These are phyloP conservation scores for Pseudogymnoascus sp. DNA, from an alignment of 2,329 filamentous ascomycete genomes.

Conservation along the genomic window DNA sequence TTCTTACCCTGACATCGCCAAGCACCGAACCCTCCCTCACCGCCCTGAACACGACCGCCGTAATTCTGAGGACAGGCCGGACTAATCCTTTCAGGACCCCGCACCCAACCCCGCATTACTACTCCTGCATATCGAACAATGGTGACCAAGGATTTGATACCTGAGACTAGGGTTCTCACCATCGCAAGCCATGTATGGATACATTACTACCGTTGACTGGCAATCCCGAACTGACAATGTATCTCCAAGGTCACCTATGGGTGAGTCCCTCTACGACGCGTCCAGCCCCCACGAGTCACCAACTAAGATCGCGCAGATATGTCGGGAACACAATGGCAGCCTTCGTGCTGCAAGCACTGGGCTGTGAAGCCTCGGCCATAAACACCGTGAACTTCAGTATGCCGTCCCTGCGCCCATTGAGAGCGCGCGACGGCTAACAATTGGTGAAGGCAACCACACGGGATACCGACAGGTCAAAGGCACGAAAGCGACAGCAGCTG, in stretches of 20 bases:
- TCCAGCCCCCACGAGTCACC: slow-evolving; percentile 10
- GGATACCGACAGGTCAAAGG: slow-evolving; percentile 87
- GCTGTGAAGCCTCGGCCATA: slow-evolving; percentile 86
- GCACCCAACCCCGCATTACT: slow-evolving; percentile 3
- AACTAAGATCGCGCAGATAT: slow-evolving; percentile 53
- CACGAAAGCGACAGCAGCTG: slow-evolving; percentile 70
- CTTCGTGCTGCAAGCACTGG: slow-evolving; percentile 87
- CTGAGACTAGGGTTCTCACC: slow-evolving; percentile 67
- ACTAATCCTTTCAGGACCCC: slow-evolving; percentile 3
- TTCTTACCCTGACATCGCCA: not conserved
- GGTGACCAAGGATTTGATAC: slow-evolving; percentile 32
- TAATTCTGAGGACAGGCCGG: not conserved
- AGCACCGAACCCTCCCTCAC: not conserved
- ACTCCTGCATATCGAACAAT: not conserved
- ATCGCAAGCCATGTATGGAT: slow-evolving; percentile 87
- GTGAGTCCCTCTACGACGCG: slow-evolving; percentile 44
- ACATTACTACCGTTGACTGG: slow-evolving; percentile 15
- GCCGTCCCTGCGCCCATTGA: slow-evolving; percentile 30
- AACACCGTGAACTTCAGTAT: slow-evolving; percentile 98
- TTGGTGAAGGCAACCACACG: slow-evolving; percentile 77
- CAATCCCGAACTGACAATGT: slow-evolving; percentile 22
- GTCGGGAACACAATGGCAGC: slow-evolving; percentile 97
- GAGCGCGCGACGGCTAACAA: not conserved
- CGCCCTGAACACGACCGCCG: not conserved
- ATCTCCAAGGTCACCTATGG: slow-evolving; percentile 62